Evolutionary conservation across 768 basidiomycete species (phyloP).

Genomic region (Boletus tylopilopsis): DNA sequence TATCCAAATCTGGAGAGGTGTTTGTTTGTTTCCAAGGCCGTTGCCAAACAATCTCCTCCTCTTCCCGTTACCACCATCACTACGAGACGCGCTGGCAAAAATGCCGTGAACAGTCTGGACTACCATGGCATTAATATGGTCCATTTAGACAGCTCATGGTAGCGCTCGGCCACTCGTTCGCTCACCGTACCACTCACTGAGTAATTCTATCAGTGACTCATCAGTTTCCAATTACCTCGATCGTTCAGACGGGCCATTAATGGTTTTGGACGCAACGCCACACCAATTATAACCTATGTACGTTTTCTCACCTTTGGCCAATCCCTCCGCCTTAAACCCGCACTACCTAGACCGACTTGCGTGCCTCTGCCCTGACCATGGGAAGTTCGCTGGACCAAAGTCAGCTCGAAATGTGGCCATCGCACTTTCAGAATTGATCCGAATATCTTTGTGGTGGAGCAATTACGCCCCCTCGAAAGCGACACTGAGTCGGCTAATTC

Average conservation of each 20-base stretch:
- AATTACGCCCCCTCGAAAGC: slow-evolving; percentile 1
- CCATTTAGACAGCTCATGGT: neutral
- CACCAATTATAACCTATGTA: neutral
- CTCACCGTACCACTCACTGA: slow-evolving; percentile 1
- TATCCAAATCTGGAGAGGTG: slow-evolving; percentile 15
- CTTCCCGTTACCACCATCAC: neutral
- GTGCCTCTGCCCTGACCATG: slow-evolving; percentile 14
- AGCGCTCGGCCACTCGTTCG: neutral
- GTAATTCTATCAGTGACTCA: neutral
- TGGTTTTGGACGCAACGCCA: neutral
- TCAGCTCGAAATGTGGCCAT: neutral
- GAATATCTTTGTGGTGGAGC: slow-evolving; percentile 1
- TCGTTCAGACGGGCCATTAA: slow-evolving; percentile 3
- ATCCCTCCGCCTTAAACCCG: slow-evolving; percentile 11
- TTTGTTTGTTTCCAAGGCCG: slow-evolving; percentile 29
- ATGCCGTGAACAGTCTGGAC: neutral
- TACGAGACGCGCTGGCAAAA: too few relatives aligned
- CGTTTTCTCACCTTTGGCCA: neutral
- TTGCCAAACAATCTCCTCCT: slow-evolving; percentile 25
- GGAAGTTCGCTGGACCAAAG: slow-evolving; percentile 4
- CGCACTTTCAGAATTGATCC: slow-evolving; percentile 3
- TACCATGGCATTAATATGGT: neutral
- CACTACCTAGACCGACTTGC: slow-evolving; percentile 5
- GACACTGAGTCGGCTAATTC: neutral
- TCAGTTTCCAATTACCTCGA: slow-evolving; percentile 6